phyloP scores from a whole-genome alignment of 208 protist genomes.

The Leishmania braziliensis region DNA sequence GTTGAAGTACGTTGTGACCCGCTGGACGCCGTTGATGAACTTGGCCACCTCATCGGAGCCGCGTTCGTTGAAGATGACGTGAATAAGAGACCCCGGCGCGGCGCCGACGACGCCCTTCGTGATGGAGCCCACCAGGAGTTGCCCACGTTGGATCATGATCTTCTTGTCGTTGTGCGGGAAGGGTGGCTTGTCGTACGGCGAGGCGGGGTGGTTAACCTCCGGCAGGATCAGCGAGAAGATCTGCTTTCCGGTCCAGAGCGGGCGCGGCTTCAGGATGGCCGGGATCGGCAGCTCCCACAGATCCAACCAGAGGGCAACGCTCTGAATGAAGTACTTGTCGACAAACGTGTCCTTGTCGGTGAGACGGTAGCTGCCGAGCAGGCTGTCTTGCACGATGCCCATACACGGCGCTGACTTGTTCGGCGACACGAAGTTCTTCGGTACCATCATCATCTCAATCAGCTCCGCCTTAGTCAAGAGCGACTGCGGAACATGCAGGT shows the following conservation, averaged over 20 bases:
- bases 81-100: slow-evolving; percentile 92
- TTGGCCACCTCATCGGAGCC: slow-evolving; percentile 93
- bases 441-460: slow-evolving; percentile 99
- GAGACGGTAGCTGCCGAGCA: slow-evolving; percentile 95
- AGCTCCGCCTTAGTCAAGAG: slow-evolving; percentile 97
- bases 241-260: slow-evolving; percentile 99
- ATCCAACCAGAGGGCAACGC: slow-evolving; percentile 97
- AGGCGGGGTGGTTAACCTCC: slow-evolving; percentile 89
- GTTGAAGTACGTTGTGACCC: slow-evolving; percentile 98
- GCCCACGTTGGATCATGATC: slow-evolving; percentile 93
- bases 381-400: slow-evolving; percentile 99
- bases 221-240: slow-evolving; percentile 98
- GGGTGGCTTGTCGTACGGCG: slow-evolving; percentile 56
- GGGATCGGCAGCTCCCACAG: slow-evolving; percentile 96
- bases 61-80: slow-evolving; percentile 97
- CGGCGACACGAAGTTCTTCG: slow-evolving; percentile 99
- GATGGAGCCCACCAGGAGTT: slow-evolving; percentile 90
- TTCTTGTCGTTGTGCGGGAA: slow-evolving; percentile 86
- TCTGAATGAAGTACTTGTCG: slow-evolving; percentile 97
- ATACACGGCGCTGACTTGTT: slow-evolving; percentile 99
- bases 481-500: slow-evolving; percentile 99
- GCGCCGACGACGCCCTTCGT: slow-evolving; percentile 93
- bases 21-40: slow-evolving; percentile 95
- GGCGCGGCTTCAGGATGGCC: slow-evolving; percentile 97
- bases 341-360: slow-evolving; percentile 97